Base-by-base conservation (phyloP, 2,329 filamentous ascomycete genomes). In the Monosporascus sp. region DNA sequence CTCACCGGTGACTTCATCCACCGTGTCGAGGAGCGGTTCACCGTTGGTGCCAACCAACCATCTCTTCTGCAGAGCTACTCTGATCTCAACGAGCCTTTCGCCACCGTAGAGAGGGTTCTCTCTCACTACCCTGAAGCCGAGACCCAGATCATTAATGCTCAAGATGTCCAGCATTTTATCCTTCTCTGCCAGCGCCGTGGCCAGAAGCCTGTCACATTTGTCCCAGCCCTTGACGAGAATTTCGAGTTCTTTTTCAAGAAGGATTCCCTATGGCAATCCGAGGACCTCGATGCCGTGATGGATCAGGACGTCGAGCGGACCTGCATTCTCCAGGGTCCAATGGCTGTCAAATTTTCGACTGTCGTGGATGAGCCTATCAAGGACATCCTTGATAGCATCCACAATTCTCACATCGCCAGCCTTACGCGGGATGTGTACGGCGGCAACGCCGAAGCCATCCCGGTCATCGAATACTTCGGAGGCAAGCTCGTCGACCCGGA, bases 221-320 rank as follows among this genome's bases (percentile, higher is more conserved):
- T 99, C 31, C 94, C 94, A 5, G 81, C 88, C n/a, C 81, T 99
- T 22, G 94, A 99, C 65, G 91, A 96, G 59, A 96, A 93, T 69
- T 99, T 99, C 62, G 94, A 99, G 70, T 96, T 95, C 76, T 99
- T 91, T 79, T 99, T 99, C 87, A 99, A 99, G 85, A 99, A 99
- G 79, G 94, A 99, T 72, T 99, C 94, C 1, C 82, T 99, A 7
- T 99, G 94, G 94, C 94, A 99, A 75, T 97, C 94, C 1, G 94
- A 99, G 74, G 94, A 99, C 66, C 80, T 99, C 11, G 93, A 95
- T 66, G 94, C 94, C 51, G 92, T 99, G 54, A 92, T 97, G 56
- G 93, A 82, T 62, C 94, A 97, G 73, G 95, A 99, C 69, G 94
- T 99, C 55, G 92, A 91, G 59, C 85, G 95, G 68, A 96, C 92